phyloP scores from a whole-genome alignment of 768 basidiomycete genomes.

The Amanita fuliginea region DNA sequence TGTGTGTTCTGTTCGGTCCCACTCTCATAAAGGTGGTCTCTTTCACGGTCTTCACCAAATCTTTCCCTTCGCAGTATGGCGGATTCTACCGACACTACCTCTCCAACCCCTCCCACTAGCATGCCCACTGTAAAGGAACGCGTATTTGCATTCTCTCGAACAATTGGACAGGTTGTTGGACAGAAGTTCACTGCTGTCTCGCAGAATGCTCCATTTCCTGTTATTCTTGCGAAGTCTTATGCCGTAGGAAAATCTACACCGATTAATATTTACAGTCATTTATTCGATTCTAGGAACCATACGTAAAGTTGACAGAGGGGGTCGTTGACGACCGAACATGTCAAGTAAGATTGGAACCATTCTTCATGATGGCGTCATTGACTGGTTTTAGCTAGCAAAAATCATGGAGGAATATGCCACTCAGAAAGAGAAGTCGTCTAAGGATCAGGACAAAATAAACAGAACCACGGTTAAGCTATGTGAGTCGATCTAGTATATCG shows the following conservation, averaged over 20 bases:
- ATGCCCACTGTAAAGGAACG: no score
- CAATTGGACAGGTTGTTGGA: background rate
- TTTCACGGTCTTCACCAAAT: no score
- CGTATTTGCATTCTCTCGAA: no score
- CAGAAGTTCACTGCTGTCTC: background rate
- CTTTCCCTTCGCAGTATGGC: no score
- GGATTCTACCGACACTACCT: no score
- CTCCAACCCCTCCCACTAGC: no score
- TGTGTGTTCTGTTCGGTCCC: no score
- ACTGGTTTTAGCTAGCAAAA: background rate
- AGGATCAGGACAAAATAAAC: slow-evolving; percentile 8
- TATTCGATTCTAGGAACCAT: background rate
- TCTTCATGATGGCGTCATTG: background rate
- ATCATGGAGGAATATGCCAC: background rate
- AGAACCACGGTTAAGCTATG: slow-evolving; percentile 8
- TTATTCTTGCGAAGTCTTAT: background rate
- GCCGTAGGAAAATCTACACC: background rate
- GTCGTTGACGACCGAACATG: background rate
- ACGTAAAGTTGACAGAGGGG: background rate
- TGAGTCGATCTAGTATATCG: slow-evolving; percentile 1
- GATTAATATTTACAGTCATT: background rate
- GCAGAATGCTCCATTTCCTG: background rate
- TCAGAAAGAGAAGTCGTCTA: background rate
- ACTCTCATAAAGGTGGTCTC: no score
- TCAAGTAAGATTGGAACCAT: background rate